These are phyloP conservation scores for Leishmania arabica DNA, from an alignment of 208 protist genomes.

Conservation along the genomic window DNA sequence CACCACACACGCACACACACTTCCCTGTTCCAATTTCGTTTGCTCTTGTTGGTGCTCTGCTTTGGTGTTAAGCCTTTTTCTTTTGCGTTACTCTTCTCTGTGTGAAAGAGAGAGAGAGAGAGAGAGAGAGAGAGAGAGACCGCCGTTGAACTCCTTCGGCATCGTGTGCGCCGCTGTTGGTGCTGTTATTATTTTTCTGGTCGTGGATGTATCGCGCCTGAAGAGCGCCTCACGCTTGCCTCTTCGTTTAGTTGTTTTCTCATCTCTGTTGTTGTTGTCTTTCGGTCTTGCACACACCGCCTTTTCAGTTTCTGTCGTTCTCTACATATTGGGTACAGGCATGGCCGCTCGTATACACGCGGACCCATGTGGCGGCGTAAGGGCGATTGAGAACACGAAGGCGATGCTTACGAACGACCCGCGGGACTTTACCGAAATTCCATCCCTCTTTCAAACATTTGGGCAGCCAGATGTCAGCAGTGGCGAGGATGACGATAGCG, in stretches of 20 bases:
- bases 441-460: slow-evolving; percentile 63
- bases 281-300: background rate
- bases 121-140: background rate
- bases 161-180: background rate
- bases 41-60: background rate
- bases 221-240: background rate
- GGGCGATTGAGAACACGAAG: slow-evolving; percentile 2
- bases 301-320: background rate
- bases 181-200: background rate
- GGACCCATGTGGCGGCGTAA: background rate
- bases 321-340: background rate
- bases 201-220: background rate
- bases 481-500: slow-evolving; percentile 27
- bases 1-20: background rate
- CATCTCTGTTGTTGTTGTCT: background rate
- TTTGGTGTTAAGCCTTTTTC: background rate
- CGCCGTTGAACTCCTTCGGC: background rate
- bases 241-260: background rate
- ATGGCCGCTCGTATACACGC: background rate
- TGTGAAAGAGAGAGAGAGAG: background rate
- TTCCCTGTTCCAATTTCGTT: background rate
- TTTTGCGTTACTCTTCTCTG: background rate
- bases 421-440: slow-evolving; percentile 43
- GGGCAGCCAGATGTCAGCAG: slow-evolving; percentile 23
- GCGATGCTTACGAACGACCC: slow-evolving; percentile 35